Percentiles rank a stretch among this genome's conserved stretches.
Conservation (phyloP, 768 basidiomycete genomes). For the Suillus subluteus region DNA sequence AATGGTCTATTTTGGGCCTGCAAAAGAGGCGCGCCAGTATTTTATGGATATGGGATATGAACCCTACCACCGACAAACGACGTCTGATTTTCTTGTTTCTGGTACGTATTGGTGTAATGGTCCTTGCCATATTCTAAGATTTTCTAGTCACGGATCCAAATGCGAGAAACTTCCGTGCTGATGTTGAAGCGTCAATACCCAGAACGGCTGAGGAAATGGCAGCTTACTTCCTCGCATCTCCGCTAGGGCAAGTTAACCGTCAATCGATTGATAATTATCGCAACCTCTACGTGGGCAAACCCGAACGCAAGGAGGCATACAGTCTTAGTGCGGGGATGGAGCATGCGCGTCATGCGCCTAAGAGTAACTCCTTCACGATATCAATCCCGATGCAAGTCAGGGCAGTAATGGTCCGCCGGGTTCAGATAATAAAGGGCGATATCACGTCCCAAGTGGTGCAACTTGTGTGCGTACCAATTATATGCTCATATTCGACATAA, state of each 20-base stretch:
- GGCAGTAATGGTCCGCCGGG: constrained; percentile 49
- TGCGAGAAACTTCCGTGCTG: constrained; percentile 53
- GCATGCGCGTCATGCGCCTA: constrained; percentile 49
- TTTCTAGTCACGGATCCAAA: constrained; percentile 60
- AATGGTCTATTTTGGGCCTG: constrained; percentile 81
- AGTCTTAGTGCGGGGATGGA: constrained; percentile 54
- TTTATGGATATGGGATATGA: constrained; percentile 68
- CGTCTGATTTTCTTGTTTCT: constrained; percentile 61
- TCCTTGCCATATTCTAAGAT: background rate
- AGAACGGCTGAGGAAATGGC: constrained; percentile 64
- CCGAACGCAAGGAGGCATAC: constrained; percentile 46
- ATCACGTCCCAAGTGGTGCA: constrained; percentile 36
- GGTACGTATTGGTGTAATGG: background rate
- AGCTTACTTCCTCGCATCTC: constrained; percentile 45
- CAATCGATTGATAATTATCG: constrained; percentile 54
- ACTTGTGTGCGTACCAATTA: constrained; percentile 18
- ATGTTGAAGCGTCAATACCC: constrained; percentile 26
- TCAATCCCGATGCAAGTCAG: constrained; percentile 51
- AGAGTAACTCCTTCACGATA: constrained; percentile 52
- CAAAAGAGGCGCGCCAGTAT: constrained; percentile 73
- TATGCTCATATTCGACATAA: constrained; percentile 22
- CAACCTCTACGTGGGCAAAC: constrained; percentile 47
- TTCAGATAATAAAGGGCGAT: constrained; percentile 49
- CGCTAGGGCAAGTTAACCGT: constrained; percentile 43
- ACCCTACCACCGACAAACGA: constrained; percentile 61